Percentiles rank a stretch among this genome's conserved stretches.
Conservation (phyloP, 2,329 filamentous ascomycete species). For the Arthrobotrys conoides region DNA sequence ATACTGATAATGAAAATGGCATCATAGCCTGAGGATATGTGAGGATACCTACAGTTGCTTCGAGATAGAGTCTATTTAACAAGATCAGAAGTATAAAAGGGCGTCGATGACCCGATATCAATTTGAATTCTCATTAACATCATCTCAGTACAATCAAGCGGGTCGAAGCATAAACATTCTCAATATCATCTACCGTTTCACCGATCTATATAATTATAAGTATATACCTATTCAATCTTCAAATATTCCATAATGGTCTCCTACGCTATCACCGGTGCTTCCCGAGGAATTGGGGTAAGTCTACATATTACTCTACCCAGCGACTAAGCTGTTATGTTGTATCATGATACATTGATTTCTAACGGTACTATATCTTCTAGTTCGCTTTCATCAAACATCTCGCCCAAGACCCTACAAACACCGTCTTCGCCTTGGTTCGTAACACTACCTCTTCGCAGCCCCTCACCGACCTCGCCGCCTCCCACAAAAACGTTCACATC, state of each 20-base stretch:
- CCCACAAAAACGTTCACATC: constrained; percentile 66
- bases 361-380: background rate
- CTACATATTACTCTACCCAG: no score
- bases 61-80: background rate
- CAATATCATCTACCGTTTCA: background rate
- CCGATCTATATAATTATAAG: background rate
- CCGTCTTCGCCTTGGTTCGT: constrained; percentile 68
- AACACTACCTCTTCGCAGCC: constrained; percentile 63
- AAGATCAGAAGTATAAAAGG: constrained; percentile 13
- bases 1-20: background rate
- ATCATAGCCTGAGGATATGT: background rate
- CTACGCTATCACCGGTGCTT: constrained; percentile 66
- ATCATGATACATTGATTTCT: background rate
- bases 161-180: background rate
- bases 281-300: constrained; percentile 65
- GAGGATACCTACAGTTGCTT: background rate
- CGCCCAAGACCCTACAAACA: constrained; percentile 64
- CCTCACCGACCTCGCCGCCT: constrained; percentile 63
- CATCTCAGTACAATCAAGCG: background rate
- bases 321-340: no score
- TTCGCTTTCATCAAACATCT: constrained; percentile 8
- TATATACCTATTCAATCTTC: background rate
- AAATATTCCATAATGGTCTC: constrained; percentile 64
- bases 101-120: background rate
- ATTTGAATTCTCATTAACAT: background rate